Percentiles rank a stretch among this genome's conserved stretches.
Conservation (phyloP, 192 early-diverging fungal species). For the Oehlia diaphana region DNA sequence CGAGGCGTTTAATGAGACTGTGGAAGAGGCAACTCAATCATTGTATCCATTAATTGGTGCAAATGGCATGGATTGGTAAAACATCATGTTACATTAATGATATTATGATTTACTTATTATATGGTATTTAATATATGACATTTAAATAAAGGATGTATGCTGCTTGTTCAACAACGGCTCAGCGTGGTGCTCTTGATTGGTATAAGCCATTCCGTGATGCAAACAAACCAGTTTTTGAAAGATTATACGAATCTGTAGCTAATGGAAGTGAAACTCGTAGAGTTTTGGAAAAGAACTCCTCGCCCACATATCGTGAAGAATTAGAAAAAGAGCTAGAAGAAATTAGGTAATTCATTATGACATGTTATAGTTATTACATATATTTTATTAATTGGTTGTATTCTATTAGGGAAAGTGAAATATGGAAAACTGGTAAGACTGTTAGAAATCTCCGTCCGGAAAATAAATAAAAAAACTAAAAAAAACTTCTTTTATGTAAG, state of each 20-base stretch:
- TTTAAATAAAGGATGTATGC: constrained; percentile 86
- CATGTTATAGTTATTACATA: background rate
- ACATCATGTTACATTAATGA: background rate
- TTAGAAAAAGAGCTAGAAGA: constrained; percentile 89
- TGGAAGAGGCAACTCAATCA: constrained; percentile 98
- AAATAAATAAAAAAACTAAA: constrained; percentile 33
- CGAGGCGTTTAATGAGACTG: constrained; percentile 99
- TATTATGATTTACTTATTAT: background rate
- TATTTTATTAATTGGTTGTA: background rate
- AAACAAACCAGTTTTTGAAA: constrained; percentile 91
- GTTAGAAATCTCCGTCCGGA: constrained; percentile 89
- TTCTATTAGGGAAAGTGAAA: constrained; percentile 64
- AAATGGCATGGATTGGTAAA: constrained; percentile 83
- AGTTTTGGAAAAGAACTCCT: constrained; percentile 84
- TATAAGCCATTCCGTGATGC: constrained; percentile 89
- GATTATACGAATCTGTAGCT: constrained; percentile 84
- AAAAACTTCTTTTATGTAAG: too few species aligned
- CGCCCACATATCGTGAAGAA: constrained; percentile 88
- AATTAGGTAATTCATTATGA: constrained; percentile 54
- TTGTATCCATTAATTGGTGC: constrained; percentile 94
- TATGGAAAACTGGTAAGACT: constrained; percentile 90
- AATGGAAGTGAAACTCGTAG: constrained; percentile 87
- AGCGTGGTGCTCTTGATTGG: constrained; percentile 97
- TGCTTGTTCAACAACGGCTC: constrained; percentile 95
- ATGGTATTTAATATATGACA: background rate